Evolutionary conservation across 768 basidiomycete genomes (phyloP), one percentile per base, ranked within the genome.

Genomic region (Mycena galopus): DNA sequence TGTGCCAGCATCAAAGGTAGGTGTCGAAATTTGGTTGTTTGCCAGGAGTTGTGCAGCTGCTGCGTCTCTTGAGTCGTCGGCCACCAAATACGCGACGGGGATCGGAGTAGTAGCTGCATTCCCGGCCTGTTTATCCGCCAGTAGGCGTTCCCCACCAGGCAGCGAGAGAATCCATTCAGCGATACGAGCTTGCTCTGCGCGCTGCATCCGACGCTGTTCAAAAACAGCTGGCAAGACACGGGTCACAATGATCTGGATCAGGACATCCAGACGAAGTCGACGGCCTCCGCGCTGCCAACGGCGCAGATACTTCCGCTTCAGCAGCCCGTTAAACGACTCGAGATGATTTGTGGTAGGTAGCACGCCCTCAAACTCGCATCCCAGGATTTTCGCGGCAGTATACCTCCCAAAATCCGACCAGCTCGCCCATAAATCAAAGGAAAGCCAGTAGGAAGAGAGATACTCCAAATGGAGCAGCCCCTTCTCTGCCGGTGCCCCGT

Each of bases 191-290:
- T 17, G 25, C n/a, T 67, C 64, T 27, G 30, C 39, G 3, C 23
- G 37, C 30, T 69, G 51, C 37, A 68, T n/a, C 16, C 55, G 30
- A 8, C 71, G 65, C 11, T 76, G 61, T 23, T 56, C 27, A 42
- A 72, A 78, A 4, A 78, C 65, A 16, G 56, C 64, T 3, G 78
- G 78, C 1, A 78, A 53, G 33, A 77, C 72, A 27, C 71, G 17
- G 1, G 57, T 57, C 3, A 67, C 44, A 21, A 80, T 72, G 19
- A 44, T 21, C 16, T 44, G 14, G 42, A 44, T 44, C 42, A 44
- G 42, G 17, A 61, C 39, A 30, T 61, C 60, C 12, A 61, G 12
- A 17, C 60, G 60, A 6, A 61, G 14, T 23, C 60, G 60, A 19
- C 60, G 60, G 16, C 60, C 39, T 9, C 60, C 60, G 25, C 35